Evolutionary conservation across 495 filamentous ascomycete species (phyloP).

Genomic region (Bryoglossum gracile): DNA sequence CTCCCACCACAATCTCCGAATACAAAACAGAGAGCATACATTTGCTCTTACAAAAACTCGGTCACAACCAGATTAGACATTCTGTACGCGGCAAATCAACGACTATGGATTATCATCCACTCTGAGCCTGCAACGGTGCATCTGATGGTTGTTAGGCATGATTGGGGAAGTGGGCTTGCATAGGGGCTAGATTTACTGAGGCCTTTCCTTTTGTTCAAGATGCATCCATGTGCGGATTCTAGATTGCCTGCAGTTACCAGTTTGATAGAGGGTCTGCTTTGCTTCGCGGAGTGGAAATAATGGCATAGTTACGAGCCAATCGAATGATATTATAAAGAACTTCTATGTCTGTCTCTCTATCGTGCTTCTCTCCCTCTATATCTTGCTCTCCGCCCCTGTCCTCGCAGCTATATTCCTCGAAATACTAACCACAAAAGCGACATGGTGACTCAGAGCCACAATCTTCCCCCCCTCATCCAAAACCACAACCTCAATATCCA

Average conservation of each 20-base stretch:
- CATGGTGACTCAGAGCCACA: constrained; percentile 56
- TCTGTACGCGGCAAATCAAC: background rate
- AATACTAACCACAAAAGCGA: constrained; percentile 41
- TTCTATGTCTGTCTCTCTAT: no score
- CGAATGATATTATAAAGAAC: no score
- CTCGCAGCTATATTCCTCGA: constrained; percentile 20
- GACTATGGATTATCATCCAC: constrained; percentile 1
- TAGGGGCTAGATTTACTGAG: background rate
- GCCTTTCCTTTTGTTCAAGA: constrained; percentile 17
- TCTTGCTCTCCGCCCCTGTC: constrained; percentile 17
- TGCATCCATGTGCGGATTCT: background rate
- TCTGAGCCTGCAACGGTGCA: background rate
- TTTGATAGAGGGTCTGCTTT: background rate
- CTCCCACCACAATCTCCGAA: constrained; percentile 1
- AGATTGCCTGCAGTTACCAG: constrained; percentile 8
- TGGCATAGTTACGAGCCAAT: constrained; percentile 1
- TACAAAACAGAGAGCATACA: constrained; percentile 5
- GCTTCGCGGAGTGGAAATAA: no score
- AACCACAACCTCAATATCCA: constrained; percentile 59
- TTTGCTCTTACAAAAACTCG: background rate
- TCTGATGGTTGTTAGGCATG: constrained; percentile 4
- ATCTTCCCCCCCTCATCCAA: constrained; percentile 49
- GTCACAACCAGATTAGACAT: background rate
- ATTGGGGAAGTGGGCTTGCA: constrained; percentile 5
- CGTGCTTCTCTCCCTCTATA: constrained; percentile 12